Evolutionary conservation across 176 grass and related monocot genomes (phyloP).

Genomic region (Cymbopogon citratus): DNA sequence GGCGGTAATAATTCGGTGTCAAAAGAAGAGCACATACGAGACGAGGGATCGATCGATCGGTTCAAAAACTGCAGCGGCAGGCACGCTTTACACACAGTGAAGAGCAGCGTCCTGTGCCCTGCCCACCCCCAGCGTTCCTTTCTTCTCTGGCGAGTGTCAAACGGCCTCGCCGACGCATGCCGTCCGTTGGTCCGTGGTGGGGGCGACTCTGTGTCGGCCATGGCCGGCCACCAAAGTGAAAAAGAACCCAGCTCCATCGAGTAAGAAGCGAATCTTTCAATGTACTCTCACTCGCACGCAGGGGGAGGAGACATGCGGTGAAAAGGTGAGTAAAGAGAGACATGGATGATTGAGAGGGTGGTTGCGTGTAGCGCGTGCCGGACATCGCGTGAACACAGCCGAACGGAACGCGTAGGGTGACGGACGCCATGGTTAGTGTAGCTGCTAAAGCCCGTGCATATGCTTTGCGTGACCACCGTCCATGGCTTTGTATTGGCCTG

Average conservation of each 20-base stretch:
- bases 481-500: too few relatives aligned
- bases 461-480: too few relatives aligned
- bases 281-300: not conserved
- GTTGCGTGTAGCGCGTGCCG: not conserved
- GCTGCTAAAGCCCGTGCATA: too few relatives aligned
- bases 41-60: not conserved
- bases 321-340: slow-evolving; percentile 17
- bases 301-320: not conserved
- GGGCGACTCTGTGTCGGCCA: too few relatives aligned
- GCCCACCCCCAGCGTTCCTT: too few relatives aligned
- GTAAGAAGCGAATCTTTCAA: not conserved
- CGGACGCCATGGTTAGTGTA: too few relatives aligned
- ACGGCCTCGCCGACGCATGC: too few relatives aligned
- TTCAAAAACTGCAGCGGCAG: not conserved
- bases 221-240: not conserved
- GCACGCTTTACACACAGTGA: not conserved
- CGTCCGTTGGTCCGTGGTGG: too few relatives aligned
- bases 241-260: not conserved
- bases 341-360: slow-evolving; percentile 16
- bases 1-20: slow-evolving; percentile 8
- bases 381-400: not conserved
- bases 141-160: not conserved
- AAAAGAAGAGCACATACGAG: slow-evolving; percentile 17
- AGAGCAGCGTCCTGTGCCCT: not conserved
- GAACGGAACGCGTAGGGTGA: not conserved